Percentiles rank a stretch among this genome's conserved stretches.
These are phyloP conservation scores for Botrytis medusae DNA, from an alignment of 2,329 filamentous ascomycete species.

Conservation along the genomic window DNA sequence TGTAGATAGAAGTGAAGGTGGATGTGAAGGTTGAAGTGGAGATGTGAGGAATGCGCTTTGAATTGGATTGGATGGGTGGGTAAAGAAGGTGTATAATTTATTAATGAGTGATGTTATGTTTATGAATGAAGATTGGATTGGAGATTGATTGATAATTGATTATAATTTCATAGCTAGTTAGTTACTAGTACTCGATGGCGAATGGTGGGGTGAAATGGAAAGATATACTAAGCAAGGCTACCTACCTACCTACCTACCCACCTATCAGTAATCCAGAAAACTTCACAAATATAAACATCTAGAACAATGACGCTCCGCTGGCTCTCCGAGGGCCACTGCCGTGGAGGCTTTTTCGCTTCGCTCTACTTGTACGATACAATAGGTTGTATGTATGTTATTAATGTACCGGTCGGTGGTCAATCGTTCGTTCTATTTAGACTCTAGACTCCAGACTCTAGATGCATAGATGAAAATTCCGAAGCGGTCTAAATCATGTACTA, in stretches of 20 bases:
- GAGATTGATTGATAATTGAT: not conserved
- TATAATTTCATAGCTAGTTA: not conserved
- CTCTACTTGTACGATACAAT: not conserved
- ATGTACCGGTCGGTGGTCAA: not conserved
- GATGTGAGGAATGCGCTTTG: not conserved
- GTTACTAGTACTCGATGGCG: not conserved
- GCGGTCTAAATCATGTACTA: not conserved
- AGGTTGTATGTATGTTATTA: not conserved
- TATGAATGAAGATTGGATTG: not conserved
- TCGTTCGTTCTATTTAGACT: no score
- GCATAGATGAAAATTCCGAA: not conserved
- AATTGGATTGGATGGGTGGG: not conserved
- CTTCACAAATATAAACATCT: not conserved
- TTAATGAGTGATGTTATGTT: not conserved
- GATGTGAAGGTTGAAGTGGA: not conserved
- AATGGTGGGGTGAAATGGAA: constrained; percentile 2
- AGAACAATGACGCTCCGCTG: not conserved
- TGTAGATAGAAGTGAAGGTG: no score
- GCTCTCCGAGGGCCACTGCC: not conserved
- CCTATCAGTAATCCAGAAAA: not conserved
- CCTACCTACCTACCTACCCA: no score
- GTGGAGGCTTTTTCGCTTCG: constrained; percentile 1
- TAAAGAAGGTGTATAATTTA: not conserved
- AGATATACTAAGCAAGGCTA: constrained; percentile 9
- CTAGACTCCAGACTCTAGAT: not conserved